Evolutionary conservation across 2,329 filamentous ascomycete genomes (phyloP), one percentile per base, ranked within the genome.

Genomic region (Cytospora schulzeri): DNA sequence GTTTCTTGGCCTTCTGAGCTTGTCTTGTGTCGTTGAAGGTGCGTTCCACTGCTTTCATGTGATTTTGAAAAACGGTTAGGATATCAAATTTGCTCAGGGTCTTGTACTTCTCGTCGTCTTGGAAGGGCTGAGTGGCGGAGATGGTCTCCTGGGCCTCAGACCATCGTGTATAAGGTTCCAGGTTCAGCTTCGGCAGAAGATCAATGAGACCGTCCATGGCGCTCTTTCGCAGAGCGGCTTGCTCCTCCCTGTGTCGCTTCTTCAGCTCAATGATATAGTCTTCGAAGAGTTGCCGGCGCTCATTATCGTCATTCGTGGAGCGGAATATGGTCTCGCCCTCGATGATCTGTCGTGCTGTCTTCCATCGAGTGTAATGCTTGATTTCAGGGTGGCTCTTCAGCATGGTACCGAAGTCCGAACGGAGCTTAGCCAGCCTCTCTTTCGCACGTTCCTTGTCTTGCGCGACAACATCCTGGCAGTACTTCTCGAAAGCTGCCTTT

Each of bases 121-220:
- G 87, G 75, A 96, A 93, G 68, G 87, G 88, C 68, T 89, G 84
- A 74, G 91, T 91, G 60, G 87, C 86, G 73, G 92, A 88, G 71
- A 99, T 91, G 72, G 91, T 86, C 69, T 87, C 85, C 76, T 96
- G 92, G 55, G 93, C 95, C 72, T 97, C 92, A 60, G 90, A 87
- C 96, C 96, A 99, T 70, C 92, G 90, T 48, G 94, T 97, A 76
- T 97, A 97, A 2, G 94, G 92, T 74, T 97, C 93, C 66, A 97
- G 82, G 71, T 95, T 86, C 59, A 99, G 83, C 70, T 87, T 88
- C 57, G 91, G 89, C 51, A 99, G 80, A 64, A 98, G 84, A 48
- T 87, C 86, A 61, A 90, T 86, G 53, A 99, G 84, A 52, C 94
- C 90, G 70, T 93, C 91, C 82, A 96, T 90, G 56, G 94, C 95